Evolutionary conservation across 108 stramenopile genomes (phyloP), one percentile per base, ranked within the genome.

Genomic region (Mediolabrus comicus): DNA sequence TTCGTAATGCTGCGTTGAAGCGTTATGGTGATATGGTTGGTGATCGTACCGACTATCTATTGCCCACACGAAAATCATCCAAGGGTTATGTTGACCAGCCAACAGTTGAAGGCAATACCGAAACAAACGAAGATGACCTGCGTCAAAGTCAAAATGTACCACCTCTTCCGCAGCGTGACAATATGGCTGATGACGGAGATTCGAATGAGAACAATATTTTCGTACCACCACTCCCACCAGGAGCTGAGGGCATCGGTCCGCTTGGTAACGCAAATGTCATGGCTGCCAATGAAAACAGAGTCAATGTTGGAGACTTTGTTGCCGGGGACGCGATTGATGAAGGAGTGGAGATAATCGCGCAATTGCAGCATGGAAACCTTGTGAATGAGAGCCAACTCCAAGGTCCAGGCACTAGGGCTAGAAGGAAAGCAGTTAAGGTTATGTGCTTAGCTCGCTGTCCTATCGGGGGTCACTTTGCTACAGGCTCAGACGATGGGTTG

Each of bases 401-500:
- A 31, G 87, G 87, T n/a, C 74, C 79, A 14, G 86, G 83, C 12
- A 90, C 92, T 4, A 63, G 92, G 13, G 53, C 86, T 5, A 73
- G 85, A 31, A 58, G 78, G 24, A 77, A 85, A 34, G 64, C 75
- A 4, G 84, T 95, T 28, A 90, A 90, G 35, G 92, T 96, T 3
- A 86, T 89, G 66, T 95, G 97, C 67, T 77, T 97, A n/a, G 79
- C 91, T n/a, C 53, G 91, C 29, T 86, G 87, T 69, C 92, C 92
- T 2, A 46, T 85, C 8, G 97, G 97, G 25, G 84, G 88, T 10
- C 86, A 91, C 54, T 89, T 97, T 63, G 91, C 87, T 0, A 95
- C 95, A 31, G 97, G 97, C 14, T 88, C 88, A 5, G 91, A 92
- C 68, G 97, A 97, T 77, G 97, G 92, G 26, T 74, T 92, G 10